Evolutionary conservation across 108 stramenopile species (phyloP).

Genomic region (Ochromonas danica): DNA sequence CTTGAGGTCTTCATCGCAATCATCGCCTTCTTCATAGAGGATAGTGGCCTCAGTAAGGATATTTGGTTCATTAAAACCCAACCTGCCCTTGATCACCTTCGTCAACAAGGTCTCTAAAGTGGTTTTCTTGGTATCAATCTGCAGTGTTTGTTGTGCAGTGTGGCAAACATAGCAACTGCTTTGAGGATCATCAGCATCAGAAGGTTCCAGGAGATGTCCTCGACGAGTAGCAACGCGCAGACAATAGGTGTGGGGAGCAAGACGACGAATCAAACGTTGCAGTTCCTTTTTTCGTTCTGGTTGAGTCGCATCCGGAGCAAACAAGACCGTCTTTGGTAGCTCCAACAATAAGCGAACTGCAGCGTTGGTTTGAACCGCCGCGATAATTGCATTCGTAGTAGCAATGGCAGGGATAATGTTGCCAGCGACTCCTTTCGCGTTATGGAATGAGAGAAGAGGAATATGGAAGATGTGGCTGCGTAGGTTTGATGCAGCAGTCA

Average conservation of each 20-base stretch:
- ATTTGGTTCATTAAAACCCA: conserved; percentile 78
- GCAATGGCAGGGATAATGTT: conserved; percentile 99
- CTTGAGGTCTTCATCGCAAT: conserved; percentile 37
- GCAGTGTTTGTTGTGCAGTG: conserved; percentile 65
- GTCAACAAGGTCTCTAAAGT: conserved; percentile 67
- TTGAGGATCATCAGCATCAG: not conserved
- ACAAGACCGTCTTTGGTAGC: too few species aligned
- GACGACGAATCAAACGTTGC: too few species aligned
- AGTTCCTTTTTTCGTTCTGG: too few species aligned
- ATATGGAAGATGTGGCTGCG: conserved; percentile 74
- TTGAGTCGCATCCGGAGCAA: too few species aligned
- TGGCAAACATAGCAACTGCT: conserved; percentile 73
- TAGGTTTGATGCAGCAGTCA: conserved; percentile 88
- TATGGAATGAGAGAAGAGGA: conserved; percentile 54
- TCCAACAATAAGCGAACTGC: too few species aligned
- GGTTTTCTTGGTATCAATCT: conserved; percentile 69
- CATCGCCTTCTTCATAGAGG: conserved; percentile 51
- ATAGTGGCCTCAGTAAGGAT: conserved; percentile 36
- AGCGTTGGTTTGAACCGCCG: conserved; percentile 60
- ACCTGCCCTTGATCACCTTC: conserved; percentile 64
- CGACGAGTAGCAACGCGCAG: not conserved
- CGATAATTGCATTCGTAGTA: conserved; percentile 98
- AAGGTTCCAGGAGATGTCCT: not conserved
- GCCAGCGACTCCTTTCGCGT: conserved; percentile 95
- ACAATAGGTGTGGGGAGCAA: not conserved